Percentiles rank a stretch among this genome's conserved stretches.
Conservation (phyloP, 2,329 filamentous ascomycete genomes). For the Tetracladium maxilliforme region DNA sequence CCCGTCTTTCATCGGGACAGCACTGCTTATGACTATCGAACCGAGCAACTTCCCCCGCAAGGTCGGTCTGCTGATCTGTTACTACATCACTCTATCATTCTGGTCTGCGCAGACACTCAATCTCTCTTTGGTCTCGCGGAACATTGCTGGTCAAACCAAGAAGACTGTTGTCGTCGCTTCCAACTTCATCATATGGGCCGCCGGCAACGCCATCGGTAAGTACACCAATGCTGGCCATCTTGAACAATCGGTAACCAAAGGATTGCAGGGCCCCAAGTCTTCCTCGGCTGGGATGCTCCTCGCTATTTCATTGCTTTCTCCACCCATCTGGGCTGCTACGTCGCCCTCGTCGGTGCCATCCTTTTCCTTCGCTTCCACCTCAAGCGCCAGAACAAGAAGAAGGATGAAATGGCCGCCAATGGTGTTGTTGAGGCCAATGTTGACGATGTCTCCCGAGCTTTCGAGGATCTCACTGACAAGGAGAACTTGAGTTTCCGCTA, state of each 20-base stretch:
- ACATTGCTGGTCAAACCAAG: slow-evolving; percentile 35
- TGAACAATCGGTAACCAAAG: no score
- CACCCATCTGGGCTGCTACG: slow-evolving; percentile 31
- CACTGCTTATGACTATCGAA: slow-evolving; percentile 54
- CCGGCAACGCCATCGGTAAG: slow-evolving; percentile 40
- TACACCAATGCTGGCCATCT: no score
- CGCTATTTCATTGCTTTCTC: slow-evolving; percentile 37
- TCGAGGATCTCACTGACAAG: slow-evolving; percentile 13
- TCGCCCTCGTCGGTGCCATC: slow-evolving; percentile 8
- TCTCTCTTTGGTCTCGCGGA: slow-evolving; percentile 43
- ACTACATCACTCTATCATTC: slow-evolving; percentile 67
- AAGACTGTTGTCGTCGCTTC: slow-evolving; percentile 32
- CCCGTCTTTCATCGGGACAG: slow-evolving; percentile 58
- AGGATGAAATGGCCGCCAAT: slow-evolving; percentile 5
- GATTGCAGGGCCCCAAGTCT: slow-evolving; percentile 34
- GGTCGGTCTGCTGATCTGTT: slow-evolving; percentile 54
- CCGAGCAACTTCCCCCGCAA: slow-evolving; percentile 41
- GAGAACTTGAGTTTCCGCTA: slow-evolving; percentile 13
- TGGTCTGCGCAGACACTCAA: slow-evolving; percentile 58
- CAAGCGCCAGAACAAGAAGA: slow-evolving; percentile 16
- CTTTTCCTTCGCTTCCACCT: slow-evolving; percentile 9
- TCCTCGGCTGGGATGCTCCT: slow-evolving; percentile 33
- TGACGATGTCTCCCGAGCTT: slow-evolving; percentile 10
- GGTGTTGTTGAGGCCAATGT: slow-evolving; percentile 6
- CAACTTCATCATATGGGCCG: slow-evolving; percentile 32